phyloP scores from a whole-genome alignment of 768 basidiomycete genomes.

The Pulveroboletus ravenelii region DNA sequence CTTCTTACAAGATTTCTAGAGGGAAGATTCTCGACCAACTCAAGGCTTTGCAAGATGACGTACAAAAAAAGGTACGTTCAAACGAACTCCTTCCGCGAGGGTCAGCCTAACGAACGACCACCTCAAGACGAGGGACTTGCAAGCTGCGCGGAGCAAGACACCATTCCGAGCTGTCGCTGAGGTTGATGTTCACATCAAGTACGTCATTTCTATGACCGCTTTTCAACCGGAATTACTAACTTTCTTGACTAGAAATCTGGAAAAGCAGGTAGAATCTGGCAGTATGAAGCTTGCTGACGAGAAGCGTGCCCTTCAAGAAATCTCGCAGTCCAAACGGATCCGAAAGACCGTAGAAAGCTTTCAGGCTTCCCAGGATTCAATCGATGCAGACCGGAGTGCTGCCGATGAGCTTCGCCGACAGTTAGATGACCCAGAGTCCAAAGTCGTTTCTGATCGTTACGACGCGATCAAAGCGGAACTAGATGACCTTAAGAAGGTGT shows the following conservation, averaged over 20 bases:
- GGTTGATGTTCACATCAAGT: constrained; percentile 85
- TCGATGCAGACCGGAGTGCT: constrained; percentile 69
- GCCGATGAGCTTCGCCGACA: constrained; percentile 79
- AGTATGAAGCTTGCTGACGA: constrained; percentile 90
- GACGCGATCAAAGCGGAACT: constrained; percentile 81
- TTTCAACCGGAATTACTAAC: constrained; percentile 1
- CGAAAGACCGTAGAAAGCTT: constrained; percentile 78
- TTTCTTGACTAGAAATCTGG: constrained; percentile 54
- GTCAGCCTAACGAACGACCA: constrained; percentile 1
- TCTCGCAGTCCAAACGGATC: constrained; percentile 63
- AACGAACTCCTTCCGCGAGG: background rate
- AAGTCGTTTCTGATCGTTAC: constrained; percentile 75
- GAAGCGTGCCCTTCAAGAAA: constrained; percentile 91
- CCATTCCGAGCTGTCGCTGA: constrained; percentile 80
- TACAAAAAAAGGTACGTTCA: constrained; percentile 70
- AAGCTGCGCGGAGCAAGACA: constrained; percentile 72
- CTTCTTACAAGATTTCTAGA: constrained; percentile 64
- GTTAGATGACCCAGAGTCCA: constrained; percentile 86
- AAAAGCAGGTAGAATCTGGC: constrained; percentile 90
- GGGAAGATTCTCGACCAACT: constrained; percentile 74
- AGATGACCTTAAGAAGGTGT: constrained; percentile 79
- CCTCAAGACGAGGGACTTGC: constrained; percentile 76
- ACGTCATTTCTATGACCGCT: constrained; percentile 25
- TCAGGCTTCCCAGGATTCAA: constrained; percentile 70
- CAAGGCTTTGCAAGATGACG: constrained; percentile 67